A percentile compares a stretch with the other conserved stretches of the same genome.
Evolutionary conservation across 192 early-diverging fungal species (phyloP).

Genomic region (Radiomyces spectabilis): DNA sequence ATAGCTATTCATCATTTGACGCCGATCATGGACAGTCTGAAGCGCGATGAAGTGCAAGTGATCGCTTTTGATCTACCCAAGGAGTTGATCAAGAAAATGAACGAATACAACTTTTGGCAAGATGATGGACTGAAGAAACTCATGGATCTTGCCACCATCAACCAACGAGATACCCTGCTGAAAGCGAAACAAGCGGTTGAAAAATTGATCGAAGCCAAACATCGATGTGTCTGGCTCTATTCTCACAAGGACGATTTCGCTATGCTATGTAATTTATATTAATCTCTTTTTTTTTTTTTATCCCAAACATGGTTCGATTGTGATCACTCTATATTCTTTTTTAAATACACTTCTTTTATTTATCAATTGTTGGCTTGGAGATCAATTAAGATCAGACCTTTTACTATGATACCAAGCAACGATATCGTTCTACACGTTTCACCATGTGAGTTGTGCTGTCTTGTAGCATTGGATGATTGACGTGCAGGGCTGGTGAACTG

Average conservation of each 20-base stretch:
- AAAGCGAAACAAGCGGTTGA: constrained; percentile 21
- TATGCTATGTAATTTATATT: constrained; percentile 39
- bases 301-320: too few relatives aligned
- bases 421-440: too few relatives aligned
- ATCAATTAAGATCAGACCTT: too few relatives aligned
- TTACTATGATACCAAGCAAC: too few relatives aligned
- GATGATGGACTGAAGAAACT: constrained; percentile 59
- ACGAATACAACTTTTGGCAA: constrained; percentile 49
- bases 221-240: constrained; percentile 63
- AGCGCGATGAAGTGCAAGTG: constrained; percentile 43
- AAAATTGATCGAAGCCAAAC: constrained; percentile 23
- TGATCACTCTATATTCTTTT: too few relatives aligned
- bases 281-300: neutral
- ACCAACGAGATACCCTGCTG: constrained; percentile 22
- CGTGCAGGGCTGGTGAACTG: too few relatives aligned
- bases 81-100: constrained; percentile 45
- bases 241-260: constrained; percentile 59
- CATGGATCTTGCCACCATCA: constrained; percentile 25
- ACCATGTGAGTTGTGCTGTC: too few relatives aligned
- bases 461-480: too few relatives aligned
- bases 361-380: too few relatives aligned
- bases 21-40: constrained; percentile 46
- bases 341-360: too few relatives aligned
- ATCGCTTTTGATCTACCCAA: constrained; percentile 57
- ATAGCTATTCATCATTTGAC: constrained; percentile 48